Conservation (phyloP, 179 eudicot species). For the Spinacia oleracea region DNA sequence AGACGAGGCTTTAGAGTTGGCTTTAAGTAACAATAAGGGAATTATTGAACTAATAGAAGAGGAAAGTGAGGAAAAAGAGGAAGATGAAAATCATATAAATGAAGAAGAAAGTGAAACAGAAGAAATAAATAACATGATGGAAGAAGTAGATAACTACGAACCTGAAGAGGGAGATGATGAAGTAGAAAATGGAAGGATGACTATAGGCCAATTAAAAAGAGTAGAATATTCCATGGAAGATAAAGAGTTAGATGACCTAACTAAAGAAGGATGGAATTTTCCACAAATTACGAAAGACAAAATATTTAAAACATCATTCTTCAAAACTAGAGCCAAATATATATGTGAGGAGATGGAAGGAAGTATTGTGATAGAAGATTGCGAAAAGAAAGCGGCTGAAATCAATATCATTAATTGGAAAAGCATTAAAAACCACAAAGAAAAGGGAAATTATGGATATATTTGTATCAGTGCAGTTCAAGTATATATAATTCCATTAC, state of each 20-base stretch:
- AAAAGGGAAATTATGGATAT: not conserved
- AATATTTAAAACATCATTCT: not conserved
- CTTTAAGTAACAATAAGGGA: not conserved
- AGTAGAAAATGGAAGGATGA: not conserved
- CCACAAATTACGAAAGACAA: not conserved
- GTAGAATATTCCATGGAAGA: not conserved
- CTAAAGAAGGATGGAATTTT: not conserved
- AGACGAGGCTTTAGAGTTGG: not conserved
- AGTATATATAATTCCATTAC: not conserved
- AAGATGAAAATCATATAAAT: not conserved
- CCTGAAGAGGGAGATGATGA: not conserved
- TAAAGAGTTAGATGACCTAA: not conserved
- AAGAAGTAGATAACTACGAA: not conserved
- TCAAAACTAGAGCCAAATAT: not conserved
- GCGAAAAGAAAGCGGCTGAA: not conserved
- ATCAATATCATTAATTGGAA: not conserved
- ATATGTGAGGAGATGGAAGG: conserved; percentile 1
- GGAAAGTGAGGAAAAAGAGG: not conserved
- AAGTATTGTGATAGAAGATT: not conserved
- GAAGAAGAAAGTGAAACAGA: not conserved
- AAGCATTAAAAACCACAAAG: not conserved
- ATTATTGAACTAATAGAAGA: not conserved
- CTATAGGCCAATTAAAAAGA: not conserved
- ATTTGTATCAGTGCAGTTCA: not conserved
- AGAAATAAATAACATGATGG: not conserved